Percentiles rank a stretch among this genome's conserved stretches.
Conservation (phyloP, 345 rosid genomes). For the Syzygium aromaticum region DNA sequence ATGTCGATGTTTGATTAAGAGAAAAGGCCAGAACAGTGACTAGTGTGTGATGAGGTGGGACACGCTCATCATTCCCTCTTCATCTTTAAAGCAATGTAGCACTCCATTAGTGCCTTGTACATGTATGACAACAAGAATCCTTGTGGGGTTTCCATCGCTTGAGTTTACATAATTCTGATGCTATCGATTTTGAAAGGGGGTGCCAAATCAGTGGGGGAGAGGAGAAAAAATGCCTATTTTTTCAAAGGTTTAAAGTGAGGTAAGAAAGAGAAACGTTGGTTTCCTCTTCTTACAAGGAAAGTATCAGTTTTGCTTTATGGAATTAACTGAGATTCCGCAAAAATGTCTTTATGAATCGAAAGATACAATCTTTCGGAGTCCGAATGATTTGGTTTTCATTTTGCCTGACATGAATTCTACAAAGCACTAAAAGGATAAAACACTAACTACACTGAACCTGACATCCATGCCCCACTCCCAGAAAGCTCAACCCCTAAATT, state of each 20-base stretch:
- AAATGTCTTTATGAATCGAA: neutral
- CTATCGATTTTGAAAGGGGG: neutral
- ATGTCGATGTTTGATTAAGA: neutral
- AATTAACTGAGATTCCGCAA: neutral
- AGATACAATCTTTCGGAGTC: neutral
- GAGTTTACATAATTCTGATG: neutral
- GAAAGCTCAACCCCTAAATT: neutral
- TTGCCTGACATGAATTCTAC: slow-evolving; percentile 4
- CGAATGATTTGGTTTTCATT: slow-evolving; percentile 6
- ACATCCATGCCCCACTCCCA: neutral
- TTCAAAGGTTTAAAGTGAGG: slow-evolving; percentile 10
- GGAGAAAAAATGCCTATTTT: neutral
- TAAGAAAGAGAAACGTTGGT: neutral
- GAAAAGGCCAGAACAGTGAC: neutral
- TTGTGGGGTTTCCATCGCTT: slow-evolving; percentile 4
- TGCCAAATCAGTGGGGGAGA: slow-evolving; percentile 24
- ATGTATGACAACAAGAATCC: slow-evolving; percentile 3
- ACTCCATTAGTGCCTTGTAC: neutral
- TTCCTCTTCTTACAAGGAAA: slow-evolving; percentile 10
- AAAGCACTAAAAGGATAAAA: neutral
- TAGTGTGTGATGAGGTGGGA: neutral
- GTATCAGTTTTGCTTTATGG: slow-evolving; percentile 3
- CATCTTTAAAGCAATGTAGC: slow-evolving; percentile 5
- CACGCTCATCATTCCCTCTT: neutral
- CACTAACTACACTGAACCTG: neutral